These are phyloP conservation scores for Krasilnikovozyma curviuscula DNA, from an alignment of 768 basidiomycete genomes.

Conservation along the genomic window DNA sequence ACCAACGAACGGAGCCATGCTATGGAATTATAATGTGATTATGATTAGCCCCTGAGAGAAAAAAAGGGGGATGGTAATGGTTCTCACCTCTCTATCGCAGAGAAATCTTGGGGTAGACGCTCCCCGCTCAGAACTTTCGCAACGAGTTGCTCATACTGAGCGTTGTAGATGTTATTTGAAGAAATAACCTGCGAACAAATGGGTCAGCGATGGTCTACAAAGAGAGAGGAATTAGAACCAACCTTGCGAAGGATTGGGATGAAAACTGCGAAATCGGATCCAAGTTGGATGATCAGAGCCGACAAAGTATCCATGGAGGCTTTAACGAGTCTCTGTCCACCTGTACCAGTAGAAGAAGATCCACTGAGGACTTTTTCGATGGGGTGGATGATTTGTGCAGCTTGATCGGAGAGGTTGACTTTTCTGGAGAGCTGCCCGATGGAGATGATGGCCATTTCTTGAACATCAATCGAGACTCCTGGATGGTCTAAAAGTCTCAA, in stretches of 20 bases:
- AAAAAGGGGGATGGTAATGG: constrained; percentile 1
- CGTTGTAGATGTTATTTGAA: constrained; percentile 55
- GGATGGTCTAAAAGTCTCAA: constrained; percentile 72
- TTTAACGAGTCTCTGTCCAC: constrained; percentile 43
- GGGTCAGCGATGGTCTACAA: not conserved
- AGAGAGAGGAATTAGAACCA: constrained; percentile 12
- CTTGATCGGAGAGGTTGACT: constrained; percentile 95
- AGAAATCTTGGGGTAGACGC: constrained; percentile 66
- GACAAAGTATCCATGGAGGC: constrained; percentile 86
- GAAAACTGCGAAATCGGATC: constrained; percentile 92
- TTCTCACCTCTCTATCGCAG: constrained; percentile 44
- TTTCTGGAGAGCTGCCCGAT: constrained; percentile 75
- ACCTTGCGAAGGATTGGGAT: constrained; percentile 95
- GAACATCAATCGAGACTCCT: constrained; percentile 50
- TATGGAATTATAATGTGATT: not conserved
- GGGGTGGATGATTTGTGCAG: constrained; percentile 90
- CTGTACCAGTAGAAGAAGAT: constrained; percentile 26
- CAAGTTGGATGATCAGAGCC: constrained; percentile 77
- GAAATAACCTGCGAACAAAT: constrained; percentile 41
- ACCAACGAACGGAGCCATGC: constrained; percentile 30
- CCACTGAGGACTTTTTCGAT: constrained; percentile 65
- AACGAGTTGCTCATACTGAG: constrained; percentile 71
- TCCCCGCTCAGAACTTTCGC: constrained; percentile 80
- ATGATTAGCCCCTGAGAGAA: constrained; percentile 22
- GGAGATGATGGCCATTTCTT: constrained; percentile 75